phyloP scores from a whole-genome alignment of 2,329 filamentous ascomycete species.

The Alternaria brassicicola region DNA sequence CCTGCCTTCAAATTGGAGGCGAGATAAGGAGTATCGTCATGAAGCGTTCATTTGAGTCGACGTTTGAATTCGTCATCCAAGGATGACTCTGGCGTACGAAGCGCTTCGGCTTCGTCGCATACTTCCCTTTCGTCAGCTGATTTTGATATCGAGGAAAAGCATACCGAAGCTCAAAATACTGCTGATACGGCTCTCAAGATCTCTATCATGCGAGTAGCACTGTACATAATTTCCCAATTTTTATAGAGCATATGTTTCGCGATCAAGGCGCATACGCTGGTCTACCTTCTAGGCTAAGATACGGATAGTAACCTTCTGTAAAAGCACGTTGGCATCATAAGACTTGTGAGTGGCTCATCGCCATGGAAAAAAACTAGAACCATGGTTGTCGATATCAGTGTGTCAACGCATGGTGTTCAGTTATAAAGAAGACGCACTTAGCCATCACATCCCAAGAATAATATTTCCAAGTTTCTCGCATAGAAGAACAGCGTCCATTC shows the following conservation, averaged over 20 bases:
- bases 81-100: no score
- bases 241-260: no score
- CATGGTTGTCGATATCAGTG: not conserved
- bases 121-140: no score
- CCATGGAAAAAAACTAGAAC: not conserved
- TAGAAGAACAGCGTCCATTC: not conserved
- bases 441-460: not conserved
- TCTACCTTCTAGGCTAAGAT: no score
- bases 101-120: no score
- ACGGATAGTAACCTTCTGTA: not conserved
- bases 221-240: no score
- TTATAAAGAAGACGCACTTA: not conserved
- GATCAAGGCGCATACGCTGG: no score
- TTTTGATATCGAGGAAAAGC: no score
- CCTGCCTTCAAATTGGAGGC: constrained; percentile 33
- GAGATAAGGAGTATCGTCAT: not conserved
- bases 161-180: no score
- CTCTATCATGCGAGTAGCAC: no score
- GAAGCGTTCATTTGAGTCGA: not conserved
- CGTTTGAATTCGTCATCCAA: no score
- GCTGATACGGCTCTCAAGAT: no score
- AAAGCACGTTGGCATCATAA: not conserved
- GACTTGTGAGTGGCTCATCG: not conserved
- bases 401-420: not conserved
- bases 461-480: not conserved